Percentiles rank a stretch among this genome's conserved stretches.
These are phyloP conservation scores for Diaporthe sp. DNA, from an alignment of 2,329 filamentous ascomycete species.

Conservation along the genomic window DNA sequence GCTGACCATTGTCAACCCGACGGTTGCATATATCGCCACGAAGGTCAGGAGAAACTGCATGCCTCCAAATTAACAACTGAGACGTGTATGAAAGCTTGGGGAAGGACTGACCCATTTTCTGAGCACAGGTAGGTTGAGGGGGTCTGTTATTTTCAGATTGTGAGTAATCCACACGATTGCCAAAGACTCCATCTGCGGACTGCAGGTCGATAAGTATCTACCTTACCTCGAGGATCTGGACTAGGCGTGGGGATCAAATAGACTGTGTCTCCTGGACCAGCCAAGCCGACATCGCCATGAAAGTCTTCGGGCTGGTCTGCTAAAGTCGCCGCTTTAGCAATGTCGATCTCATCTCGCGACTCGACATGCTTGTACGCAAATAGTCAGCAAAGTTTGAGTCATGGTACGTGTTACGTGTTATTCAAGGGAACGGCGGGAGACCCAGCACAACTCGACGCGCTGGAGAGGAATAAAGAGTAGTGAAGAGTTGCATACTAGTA, in stretches of 20 bases:
- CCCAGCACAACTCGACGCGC: background rate
- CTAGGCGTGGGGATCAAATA: slow-evolving; percentile 32
- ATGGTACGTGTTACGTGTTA: too few relatives aligned
- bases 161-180: background rate
- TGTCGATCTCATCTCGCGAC: slow-evolving; percentile 14
- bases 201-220: too few relatives aligned
- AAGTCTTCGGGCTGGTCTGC: slow-evolving; percentile 22
- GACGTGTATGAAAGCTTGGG: too few relatives aligned
- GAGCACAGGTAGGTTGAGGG: slow-evolving; percentile 9
- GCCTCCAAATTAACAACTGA: background rate
- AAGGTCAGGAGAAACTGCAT: background rate
- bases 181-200: too few relatives aligned
- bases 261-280: slow-evolving; percentile 11
- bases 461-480: background rate
- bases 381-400: background rate
- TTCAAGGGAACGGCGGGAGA: too few relatives aligned
- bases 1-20: slow-evolving; percentile 20
- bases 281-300: slow-evolving; percentile 29
- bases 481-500: background rate
- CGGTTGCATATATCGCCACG: slow-evolving; percentile 2
- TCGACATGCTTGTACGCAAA: background rate
- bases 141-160: background rate
- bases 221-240: slow-evolving; percentile 5
- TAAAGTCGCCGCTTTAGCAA: background rate
- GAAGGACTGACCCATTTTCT: slow-evolving; percentile 8